Evolutionary conservation across 768 basidiomycete genomes (phyloP).

Genomic region (Pleurotus tuber-regium): DNA sequence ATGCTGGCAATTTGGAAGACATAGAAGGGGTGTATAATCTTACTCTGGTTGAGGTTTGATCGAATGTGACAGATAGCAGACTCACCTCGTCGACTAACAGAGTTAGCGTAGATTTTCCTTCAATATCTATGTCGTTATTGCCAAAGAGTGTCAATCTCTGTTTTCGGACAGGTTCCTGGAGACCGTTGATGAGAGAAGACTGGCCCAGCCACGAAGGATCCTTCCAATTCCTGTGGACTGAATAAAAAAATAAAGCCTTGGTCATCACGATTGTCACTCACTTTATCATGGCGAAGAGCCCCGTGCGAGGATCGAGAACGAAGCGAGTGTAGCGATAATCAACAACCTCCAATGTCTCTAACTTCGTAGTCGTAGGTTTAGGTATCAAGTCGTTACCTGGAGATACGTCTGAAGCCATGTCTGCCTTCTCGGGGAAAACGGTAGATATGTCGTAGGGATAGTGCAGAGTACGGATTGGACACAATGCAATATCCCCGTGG

Average conservation of each 20-base stretch:
- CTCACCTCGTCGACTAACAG: constrained; percentile 88
- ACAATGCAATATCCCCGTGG: constrained; percentile 76
- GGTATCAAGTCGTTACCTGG: neutral
- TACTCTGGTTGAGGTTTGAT: constrained; percentile 13
- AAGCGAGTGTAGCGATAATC: constrained; percentile 95
- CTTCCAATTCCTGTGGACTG: constrained; percentile 78
- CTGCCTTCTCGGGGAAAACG: constrained; percentile 56
- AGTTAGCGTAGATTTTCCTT: constrained; percentile 74
- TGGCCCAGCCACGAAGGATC: constrained; percentile 71
- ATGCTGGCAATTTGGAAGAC: constrained; percentile 98
- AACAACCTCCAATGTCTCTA: constrained; percentile 61
- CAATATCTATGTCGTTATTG: constrained; percentile 84
- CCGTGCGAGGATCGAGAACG: constrained; percentile 79
- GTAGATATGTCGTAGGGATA: constrained; percentile 82
- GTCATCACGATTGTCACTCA: constrained; percentile 31
- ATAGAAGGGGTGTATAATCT: constrained; percentile 96
- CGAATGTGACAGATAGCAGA: constrained; percentile 10
- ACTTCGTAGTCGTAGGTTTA: constrained; percentile 4
- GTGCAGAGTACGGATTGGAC: constrained; percentile 61
- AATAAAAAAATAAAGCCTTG: neutral
- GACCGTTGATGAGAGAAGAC: constrained; percentile 61
- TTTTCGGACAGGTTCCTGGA: constrained; percentile 48
- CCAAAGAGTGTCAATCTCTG: constrained; percentile 81
- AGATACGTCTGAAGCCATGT: constrained; percentile 24
- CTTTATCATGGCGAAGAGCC: constrained; percentile 82